These are phyloP conservation scores for Quambalaria eucalypti DNA, from an alignment of 1,284 basidiomycete species.

Conservation along the genomic window DNA sequence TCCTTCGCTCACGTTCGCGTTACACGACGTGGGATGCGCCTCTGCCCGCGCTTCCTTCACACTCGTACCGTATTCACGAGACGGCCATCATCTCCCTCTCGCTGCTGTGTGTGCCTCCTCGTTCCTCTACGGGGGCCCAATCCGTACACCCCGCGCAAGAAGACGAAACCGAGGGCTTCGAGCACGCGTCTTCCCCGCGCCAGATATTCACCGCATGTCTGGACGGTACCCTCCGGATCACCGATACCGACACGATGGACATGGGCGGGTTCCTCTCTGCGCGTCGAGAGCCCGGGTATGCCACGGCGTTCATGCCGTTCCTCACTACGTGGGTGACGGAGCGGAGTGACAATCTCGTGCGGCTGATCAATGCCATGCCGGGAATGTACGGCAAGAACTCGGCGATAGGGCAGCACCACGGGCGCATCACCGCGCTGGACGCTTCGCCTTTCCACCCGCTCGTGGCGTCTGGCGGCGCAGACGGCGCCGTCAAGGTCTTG, in stretches of 20 bases:
- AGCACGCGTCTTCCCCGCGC: background rate
- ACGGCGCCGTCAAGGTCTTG: constrained; percentile 63
- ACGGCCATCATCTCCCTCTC: background rate
- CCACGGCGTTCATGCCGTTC: background rate
- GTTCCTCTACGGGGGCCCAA: background rate
- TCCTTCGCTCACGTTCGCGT: background rate
- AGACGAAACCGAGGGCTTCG: background rate
- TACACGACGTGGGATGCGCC: background rate
- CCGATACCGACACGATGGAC: background rate
- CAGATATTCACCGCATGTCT: background rate
- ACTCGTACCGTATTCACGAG: background rate
- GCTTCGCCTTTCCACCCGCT: constrained; percentile 79
- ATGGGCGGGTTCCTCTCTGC: background rate
- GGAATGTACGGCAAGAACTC: background rate
- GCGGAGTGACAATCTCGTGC: background rate
- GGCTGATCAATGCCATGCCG: background rate
- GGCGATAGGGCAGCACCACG: background rate
- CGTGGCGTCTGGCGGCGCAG: constrained; percentile 66
- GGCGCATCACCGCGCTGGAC: constrained; percentile 52
- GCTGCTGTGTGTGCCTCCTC: background rate
- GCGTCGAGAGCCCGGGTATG: background rate
- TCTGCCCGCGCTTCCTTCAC: background rate
- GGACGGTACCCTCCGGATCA: background rate
- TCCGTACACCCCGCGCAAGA: background rate
- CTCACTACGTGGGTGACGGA: background rate